Base-by-base conservation (phyloP, 768 basidiomycete genomes). In the Phanerochaete sordida region DNA sequence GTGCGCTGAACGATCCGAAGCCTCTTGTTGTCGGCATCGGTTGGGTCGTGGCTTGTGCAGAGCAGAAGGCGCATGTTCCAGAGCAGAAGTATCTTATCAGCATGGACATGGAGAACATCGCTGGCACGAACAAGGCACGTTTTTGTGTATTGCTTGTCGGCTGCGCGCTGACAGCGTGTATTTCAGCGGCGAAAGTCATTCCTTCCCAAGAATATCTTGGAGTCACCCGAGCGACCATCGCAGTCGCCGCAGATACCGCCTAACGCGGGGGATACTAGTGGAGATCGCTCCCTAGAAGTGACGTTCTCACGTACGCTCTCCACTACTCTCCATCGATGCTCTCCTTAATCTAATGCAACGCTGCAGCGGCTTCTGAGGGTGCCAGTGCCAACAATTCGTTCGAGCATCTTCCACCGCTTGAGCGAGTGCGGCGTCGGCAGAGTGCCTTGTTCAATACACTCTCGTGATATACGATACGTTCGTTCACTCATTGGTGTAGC, bases 41-140 rank as follows among this genome's bases (percentile, higher is more conserved):
- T 19, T 95, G 93, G 93, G 89, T 95, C 4, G 90, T 94, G 1
- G 86, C 91, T 67, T 95, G 92, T 64, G 88, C 82, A 1, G 92
- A 94, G 66, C 82, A 85, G 62, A 78, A 81, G 47, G 71, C 71
- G 39, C 81, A 73, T 47, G 82, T 89, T 2, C 90, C 87, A 24
- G 93, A 93, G 69, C 71, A 75, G 3, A 79, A 75, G 46, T 90
- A 85, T 68, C 73, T 85, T 31, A 79, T 93, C 54, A 84, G 91
- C 66, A 73, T 92, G 2, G 85, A 76, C 11, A 60, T 64, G 33
- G 74, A 76, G 54, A 85, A 87, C 56, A 77, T 88, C 24, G 82
- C 82, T 3, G 85, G 86, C 21, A 76, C 73, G 7, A 80, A 79
- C 68, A 91, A 90, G 81, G 90, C 90, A 54, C 47, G 72, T 49